Base-by-base conservation (phyloP, 306 rosid genomes). In the Dryas alaskensis region DNA sequence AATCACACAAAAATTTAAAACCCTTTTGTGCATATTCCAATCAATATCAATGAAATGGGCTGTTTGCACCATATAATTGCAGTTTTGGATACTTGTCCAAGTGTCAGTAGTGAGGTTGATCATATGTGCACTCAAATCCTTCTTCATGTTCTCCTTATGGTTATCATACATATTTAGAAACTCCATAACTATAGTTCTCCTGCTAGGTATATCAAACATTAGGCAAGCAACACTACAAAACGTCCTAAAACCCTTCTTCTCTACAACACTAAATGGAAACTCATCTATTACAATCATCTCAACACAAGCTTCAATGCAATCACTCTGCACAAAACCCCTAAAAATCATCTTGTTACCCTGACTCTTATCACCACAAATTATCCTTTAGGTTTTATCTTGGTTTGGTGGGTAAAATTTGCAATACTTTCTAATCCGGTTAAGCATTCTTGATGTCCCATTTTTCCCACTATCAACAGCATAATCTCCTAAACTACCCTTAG, bases 61-160 rank as follows among this genome's bases (percentile, higher is more conserved):
- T 0, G 46, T 60, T 31, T 31, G 65, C 45, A 60, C 46, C 65
- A 60, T 31, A 9, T 37, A 60, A 37, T 37, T 37, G 5, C 6
- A 2, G 19, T 37, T 60, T 37, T 60, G 22, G 39, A 60, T 17
- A 60, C 46, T 60, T 60, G 65, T 59, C 65, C 65, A 60, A 60
- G 19, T 60, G 10, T 60, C 65, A 0, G 45, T 60, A 12, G 65
- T 60, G 25, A 53, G 58, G 58, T 8, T 13, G 22, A 53, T 8
- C 58, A 22, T 16, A 53, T 53, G 25, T 5, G 8, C 8, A 13
- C 7, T 13, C 7, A 14, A 14, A 53, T 53, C 25, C 7, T n/a
- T 5, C 7, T 13, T 48, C 13, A 48, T 12, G 17, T n/a, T 13
- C 6, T 13, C 13, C 52, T 48, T 48, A 8, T 3, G 11, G 4